A percentile compares a stretch with the other conserved stretches of the same genome.
Evolutionary conservation across 352 stramenopile species (phyloP).

Genomic region (Blastocystis sp.): DNA sequence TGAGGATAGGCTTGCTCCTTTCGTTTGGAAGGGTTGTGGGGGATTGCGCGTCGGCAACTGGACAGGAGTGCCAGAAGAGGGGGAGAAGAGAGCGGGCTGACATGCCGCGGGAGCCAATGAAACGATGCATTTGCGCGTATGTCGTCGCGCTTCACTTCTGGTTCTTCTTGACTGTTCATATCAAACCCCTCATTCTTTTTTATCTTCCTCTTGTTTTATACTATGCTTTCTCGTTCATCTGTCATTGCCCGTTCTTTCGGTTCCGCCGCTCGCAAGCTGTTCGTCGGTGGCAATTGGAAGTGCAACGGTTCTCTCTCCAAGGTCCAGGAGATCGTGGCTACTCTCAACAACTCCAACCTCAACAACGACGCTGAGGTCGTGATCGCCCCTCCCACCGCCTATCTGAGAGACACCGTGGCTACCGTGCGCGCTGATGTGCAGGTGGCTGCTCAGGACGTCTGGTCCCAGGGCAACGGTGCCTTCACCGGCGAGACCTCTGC

Average conservation of each 20-base stretch:
- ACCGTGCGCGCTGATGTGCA: conserved; percentile 74
- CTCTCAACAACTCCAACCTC: conserved; percentile 75
- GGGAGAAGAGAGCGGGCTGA: no score
- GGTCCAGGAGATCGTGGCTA: conserved; percentile 74
- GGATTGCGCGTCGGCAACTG: no score
- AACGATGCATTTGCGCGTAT: no score
- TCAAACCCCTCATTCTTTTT: no score
- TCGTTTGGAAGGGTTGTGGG: no score
- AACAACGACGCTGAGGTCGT: conserved; percentile 86
- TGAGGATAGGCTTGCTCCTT: no score
- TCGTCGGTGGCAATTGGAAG: conserved; percentile 99
- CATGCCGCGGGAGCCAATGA: no score
- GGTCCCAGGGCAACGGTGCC: conserved; percentile 87
- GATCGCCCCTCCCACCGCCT: conserved; percentile 88
- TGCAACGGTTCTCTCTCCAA: conserved; percentile 85
- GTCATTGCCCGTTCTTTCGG: conserved; percentile 57
- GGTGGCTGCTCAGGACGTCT: conserved; percentile 81
- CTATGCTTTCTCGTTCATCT: conserved; percentile 58
- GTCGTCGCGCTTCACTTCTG: no score
- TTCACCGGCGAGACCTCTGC: conserved; percentile 94
- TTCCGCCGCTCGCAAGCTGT: conserved; percentile 85
- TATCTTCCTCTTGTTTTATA: background rate
- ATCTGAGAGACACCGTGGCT: conserved; percentile 79
- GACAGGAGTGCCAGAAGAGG: no score
- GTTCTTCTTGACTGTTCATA: no score